Conservation (phyloP, 768 basidiomycete species). For the Amanita polypyramis region DNA sequence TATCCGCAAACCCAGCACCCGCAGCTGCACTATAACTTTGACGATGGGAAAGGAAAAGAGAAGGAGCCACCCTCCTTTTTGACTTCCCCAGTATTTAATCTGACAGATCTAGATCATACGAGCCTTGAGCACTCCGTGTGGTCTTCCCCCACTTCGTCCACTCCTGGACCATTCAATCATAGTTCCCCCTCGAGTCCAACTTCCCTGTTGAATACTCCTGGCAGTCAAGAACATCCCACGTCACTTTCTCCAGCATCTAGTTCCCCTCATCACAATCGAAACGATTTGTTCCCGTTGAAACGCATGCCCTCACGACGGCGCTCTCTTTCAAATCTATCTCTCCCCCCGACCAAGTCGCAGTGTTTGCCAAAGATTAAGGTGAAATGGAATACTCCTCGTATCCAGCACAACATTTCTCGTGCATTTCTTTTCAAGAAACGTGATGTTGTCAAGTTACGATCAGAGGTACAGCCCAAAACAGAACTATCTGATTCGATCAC, state of each 20-base stretch:
- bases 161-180: conserved; percentile 27
- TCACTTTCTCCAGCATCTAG: conserved; percentile 11
- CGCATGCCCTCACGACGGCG: conserved; percentile 35
- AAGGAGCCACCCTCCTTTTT: conserved; percentile 54
- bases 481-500: not conserved
- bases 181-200: conserved; percentile 13
- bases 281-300: conserved; percentile 17
- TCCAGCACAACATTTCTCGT: conserved; percentile 42
- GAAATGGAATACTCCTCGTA: conserved; percentile 27
- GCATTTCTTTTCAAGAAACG: conserved; percentile 41
- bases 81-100: conserved; percentile 54
- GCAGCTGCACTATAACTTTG: conserved; percentile 6
- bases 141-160: conserved; percentile 17
- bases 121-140: conserved; percentile 29
- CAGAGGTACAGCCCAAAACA: not conserved
- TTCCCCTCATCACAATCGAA: conserved; percentile 12
- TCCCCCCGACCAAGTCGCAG: conserved; percentile 30
- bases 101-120: conserved; percentile 37
- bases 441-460: conserved; percentile 4
- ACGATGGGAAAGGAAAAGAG: conserved; percentile 42
- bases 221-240: not conserved
- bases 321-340: conserved; percentile 47
- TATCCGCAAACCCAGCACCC: conserved; percentile 12
- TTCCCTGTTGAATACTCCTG: conserved; percentile 11
- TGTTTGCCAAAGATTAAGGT: conserved; percentile 39